phyloP scores from a whole-genome alignment of 192 early-diverging fungal species.

The Entomortierella lignicola region DNA sequence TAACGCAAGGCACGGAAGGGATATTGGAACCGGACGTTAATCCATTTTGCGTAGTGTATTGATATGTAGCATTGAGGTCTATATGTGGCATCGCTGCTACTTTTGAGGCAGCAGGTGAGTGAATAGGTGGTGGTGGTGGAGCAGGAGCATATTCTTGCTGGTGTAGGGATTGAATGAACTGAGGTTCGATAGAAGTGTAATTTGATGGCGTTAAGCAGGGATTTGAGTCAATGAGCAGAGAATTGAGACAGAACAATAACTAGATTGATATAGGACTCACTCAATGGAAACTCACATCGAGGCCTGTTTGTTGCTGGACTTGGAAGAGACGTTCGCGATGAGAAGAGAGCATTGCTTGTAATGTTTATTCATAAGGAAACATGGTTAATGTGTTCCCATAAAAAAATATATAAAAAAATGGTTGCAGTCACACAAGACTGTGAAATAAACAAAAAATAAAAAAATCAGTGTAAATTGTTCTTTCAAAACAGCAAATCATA shows the following conservation, averaged over 20 bases:
- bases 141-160: not conserved
- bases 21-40: not conserved
- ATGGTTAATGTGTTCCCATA: too few species aligned
- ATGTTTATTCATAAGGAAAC: too few species aligned
- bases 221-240: not conserved
- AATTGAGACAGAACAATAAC: not conserved
- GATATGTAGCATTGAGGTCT: not conserved
- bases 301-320: constrained; percentile 30
- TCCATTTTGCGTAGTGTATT: not conserved
- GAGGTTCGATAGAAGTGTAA: not conserved
- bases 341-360: constrained; percentile 7
- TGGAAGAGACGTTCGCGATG: constrained; percentile 31
- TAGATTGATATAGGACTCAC: not conserved
- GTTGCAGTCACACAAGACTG: not conserved
- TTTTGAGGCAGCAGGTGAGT: too few species aligned
- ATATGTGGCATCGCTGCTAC: not conserved
- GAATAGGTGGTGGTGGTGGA: not conserved
- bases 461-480: not conserved
- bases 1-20: too few species aligned
- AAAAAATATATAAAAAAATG: too few species aligned
- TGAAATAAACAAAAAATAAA: not conserved
- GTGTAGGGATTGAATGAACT: constrained; percentile 22
- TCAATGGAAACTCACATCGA: constrained; percentile 21
- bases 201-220: not conserved
- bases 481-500: too few species aligned